These are phyloP conservation scores for Gossypium bickii DNA, from an alignment of 345 rosid genomes.

Conservation along the genomic window DNA sequence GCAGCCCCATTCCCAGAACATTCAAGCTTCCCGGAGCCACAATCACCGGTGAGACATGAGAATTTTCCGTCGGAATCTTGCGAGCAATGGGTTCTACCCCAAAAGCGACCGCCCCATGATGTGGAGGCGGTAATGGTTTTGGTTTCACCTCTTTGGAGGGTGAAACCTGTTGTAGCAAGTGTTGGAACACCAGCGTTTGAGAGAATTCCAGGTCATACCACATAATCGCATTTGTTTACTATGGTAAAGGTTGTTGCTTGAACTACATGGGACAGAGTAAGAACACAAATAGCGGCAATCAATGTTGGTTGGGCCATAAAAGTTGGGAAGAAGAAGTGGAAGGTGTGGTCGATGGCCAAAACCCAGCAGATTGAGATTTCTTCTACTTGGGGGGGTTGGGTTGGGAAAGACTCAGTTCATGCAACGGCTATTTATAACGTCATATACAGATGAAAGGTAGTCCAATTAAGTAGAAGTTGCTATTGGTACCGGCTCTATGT, in stretches of 20 bases:
- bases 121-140: conserved; percentile 52
- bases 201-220: conserved; percentile 88
- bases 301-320: conserved; percentile 38
- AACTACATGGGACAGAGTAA: conserved; percentile 27
- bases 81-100: conserved; percentile 82
- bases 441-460: neutral
- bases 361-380: neutral
- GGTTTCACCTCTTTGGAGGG: conserved; percentile 60
- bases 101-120: conserved; percentile 94
- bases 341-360: neutral
- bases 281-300: conserved; percentile 13
- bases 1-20: conserved; percentile 72
- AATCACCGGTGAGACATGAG: conserved; percentile 77
- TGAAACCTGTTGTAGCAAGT: conserved; percentile 75
- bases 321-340: conserved; percentile 13
- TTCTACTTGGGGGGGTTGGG: neutral
- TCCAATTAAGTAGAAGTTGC: neutral
- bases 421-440: neutral
- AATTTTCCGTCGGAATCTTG: conserved; percentile 57
- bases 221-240: conserved; percentile 64
- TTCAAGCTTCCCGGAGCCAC: conserved; percentile 70
- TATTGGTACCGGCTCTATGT: neutral
- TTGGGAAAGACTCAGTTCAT: neutral
- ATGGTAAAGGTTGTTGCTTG: conserved; percentile 58
- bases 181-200: conserved; percentile 66